These are phyloP conservation scores for Bretschneidera sinensis DNA, from an alignment of 345 rosid species.

Conservation along the genomic window DNA sequence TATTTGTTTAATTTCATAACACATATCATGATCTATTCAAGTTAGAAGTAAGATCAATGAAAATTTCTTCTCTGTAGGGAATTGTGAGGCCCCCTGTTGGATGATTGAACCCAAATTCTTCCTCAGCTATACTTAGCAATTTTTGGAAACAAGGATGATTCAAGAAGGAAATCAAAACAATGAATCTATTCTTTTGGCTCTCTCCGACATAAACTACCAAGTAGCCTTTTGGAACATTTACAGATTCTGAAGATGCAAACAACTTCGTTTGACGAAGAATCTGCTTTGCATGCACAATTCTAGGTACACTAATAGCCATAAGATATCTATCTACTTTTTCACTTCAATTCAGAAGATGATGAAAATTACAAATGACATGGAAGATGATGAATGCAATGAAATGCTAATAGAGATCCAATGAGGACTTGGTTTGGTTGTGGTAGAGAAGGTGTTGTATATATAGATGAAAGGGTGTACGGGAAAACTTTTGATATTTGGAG, in stretches of 20 bases:
- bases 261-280: not conserved
- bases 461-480: not conserved
- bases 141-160: constrained; percentile 33
- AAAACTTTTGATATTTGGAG: not conserved
- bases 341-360: not conserved
- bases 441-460: not conserved
- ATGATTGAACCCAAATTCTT: constrained; percentile 41
- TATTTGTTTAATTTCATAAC: no score
- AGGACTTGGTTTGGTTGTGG: constrained; percentile 1
- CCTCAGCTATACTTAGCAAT: constrained; percentile 32
- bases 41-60: constrained; percentile 25
- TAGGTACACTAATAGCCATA: constrained; percentile 12
- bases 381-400: no score
- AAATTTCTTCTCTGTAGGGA: constrained; percentile 34
- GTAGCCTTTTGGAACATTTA: constrained; percentile 30
- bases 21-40: no score
- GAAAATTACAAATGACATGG: not conserved
- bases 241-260: not conserved
- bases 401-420: not conserved
- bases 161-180: constrained; percentile 32
- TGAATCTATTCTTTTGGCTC: constrained; percentile 26
- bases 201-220: constrained; percentile 36
- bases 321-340: not conserved
- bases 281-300: constrained; percentile 11
- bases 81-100: constrained; percentile 34